Percentiles rank a stretch among this genome's conserved stretches.
phyloP scores from a whole-genome alignment of 2,329 filamentous ascomycete species.

The Phialemoniopsis sp. region DNA sequence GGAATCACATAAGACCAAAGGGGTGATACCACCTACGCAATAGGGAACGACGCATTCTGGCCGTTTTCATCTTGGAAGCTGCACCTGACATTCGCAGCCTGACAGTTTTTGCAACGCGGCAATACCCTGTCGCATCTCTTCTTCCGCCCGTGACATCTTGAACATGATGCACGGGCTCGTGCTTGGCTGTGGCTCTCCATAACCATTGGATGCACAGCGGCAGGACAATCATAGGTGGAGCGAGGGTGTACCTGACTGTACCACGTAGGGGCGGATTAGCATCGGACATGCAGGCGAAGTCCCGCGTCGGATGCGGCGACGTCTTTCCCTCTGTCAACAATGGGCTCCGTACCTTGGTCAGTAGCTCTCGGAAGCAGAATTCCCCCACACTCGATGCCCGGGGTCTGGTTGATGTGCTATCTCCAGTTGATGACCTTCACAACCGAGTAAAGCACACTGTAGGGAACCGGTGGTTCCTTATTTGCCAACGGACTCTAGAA shows the following conservation, averaged over 20 bases:
- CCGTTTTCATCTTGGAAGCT: constrained; percentile 33
- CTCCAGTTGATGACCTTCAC: too few relatives aligned
- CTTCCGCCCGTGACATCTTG: constrained; percentile 33
- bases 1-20: neutral
- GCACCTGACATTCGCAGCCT: constrained; percentile 26
- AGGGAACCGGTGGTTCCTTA: too few relatives aligned
- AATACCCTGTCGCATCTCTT: constrained; percentile 35
- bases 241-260: neutral
- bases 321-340: too few relatives aligned
- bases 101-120: constrained; percentile 32
- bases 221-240: neutral
- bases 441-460: too few relatives aligned
- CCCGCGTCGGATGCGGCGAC: too few relatives aligned
- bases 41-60: constrained; percentile 32
- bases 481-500: too few relatives aligned
- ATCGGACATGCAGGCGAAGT: too few relatives aligned
- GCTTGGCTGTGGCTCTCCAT: neutral
- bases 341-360: too few relatives aligned
- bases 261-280: neutral
- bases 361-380: too few relatives aligned
- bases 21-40: constrained; percentile 24
- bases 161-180: constrained; percentile 7
- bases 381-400: too few relatives aligned
- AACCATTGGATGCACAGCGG: neutral
- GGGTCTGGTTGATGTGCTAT: too few relatives aligned